These are phyloP conservation scores for Lenzites betulinus DNA, from an alignment of 768 basidiomycete genomes.

Conservation along the genomic window DNA sequence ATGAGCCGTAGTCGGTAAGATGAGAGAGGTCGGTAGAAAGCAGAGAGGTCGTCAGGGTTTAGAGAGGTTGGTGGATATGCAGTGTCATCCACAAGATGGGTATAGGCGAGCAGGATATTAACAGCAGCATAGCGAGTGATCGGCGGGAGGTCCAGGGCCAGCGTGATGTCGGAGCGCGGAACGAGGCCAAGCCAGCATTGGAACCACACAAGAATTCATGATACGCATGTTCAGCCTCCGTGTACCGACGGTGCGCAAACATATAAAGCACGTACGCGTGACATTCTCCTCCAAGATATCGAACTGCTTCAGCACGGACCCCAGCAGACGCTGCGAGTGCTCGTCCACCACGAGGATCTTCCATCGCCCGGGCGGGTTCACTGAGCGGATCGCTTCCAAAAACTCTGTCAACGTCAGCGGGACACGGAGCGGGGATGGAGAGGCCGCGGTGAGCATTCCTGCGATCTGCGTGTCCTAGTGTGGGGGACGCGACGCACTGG, in stretches of 20 bases:
- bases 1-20: too few relatives aligned
- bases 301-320: constrained; percentile 86
- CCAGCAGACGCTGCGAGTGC: constrained; percentile 80
- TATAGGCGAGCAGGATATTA: too few relatives aligned
- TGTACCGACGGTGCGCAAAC: not conserved
- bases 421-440: constrained; percentile 14
- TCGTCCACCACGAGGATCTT: constrained; percentile 98
- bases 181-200: too few relatives aligned
- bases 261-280: constrained; percentile 64
- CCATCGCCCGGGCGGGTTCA: constrained; percentile 87
- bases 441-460: not conserved
- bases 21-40: too few relatives aligned
- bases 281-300: constrained; percentile 97
- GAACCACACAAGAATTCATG: not conserved
- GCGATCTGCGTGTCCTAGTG: constrained; percentile 32
- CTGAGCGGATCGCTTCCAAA: constrained; percentile 83
- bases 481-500: constrained; percentile 40
- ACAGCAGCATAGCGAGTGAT: too few relatives aligned
- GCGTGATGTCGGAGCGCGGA: too few relatives aligned
- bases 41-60: too few relatives aligned
- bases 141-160: too few relatives aligned
- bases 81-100: too few relatives aligned
- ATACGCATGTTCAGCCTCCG: not conserved
- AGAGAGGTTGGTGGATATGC: too few relatives aligned
- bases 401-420: constrained; percentile 55